A percentile compares a stretch with the other conserved stretches of the same genome.
These are phyloP conservation scores for Barnettozyma vustinii DNA, from an alignment of 805 yeast species.

Conservation along the genomic window DNA sequence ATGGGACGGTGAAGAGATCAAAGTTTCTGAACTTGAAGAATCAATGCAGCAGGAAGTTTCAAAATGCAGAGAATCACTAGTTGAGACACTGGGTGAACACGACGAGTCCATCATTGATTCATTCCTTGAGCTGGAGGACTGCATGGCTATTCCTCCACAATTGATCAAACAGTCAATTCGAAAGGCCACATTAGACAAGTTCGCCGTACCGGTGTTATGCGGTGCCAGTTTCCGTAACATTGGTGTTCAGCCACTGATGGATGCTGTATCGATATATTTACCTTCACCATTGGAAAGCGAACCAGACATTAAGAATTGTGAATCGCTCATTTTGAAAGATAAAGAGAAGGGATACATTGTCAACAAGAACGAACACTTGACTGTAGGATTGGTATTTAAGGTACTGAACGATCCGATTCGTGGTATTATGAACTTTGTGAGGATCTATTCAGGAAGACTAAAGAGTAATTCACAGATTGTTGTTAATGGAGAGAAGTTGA, in stretches of 20 bases:
- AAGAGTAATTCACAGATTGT: slow-evolving; percentile 60
- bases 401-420: slow-evolving; percentile 80
- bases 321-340: slow-evolving; percentile 35
- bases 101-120: slow-evolving; percentile 76
- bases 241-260: slow-evolving; percentile 92
- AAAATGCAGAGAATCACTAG: slow-evolving; percentile 63
- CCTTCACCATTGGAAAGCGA: slow-evolving; percentile 74
- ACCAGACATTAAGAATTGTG: slow-evolving; percentile 43
- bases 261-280: slow-evolving; percentile 68
- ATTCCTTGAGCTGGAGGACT: slow-evolving; percentile 71
- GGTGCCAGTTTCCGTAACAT: slow-evolving; percentile 91
- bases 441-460: slow-evolving; percentile 83
- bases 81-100: slow-evolving; percentile 79
- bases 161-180: slow-evolving; percentile 58
- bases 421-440: slow-evolving; percentile 77
- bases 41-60: slow-evolving; percentile 42
- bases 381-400: slow-evolving; percentile 85
- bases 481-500: slow-evolving; percentile 59
- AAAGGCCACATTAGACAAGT: slow-evolving; percentile 50
- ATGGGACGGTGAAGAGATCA: slow-evolving; percentile 48
- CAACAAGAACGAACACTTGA: slow-evolving; percentile 51
- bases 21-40: slow-evolving; percentile 39
- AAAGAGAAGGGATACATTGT: slow-evolving; percentile 43
- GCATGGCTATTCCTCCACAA: slow-evolving; percentile 53
- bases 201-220: slow-evolving; percentile 76